Conservation (phyloP, 192 early-diverging fungal species). For the Radiomyces spectabilis region DNA sequence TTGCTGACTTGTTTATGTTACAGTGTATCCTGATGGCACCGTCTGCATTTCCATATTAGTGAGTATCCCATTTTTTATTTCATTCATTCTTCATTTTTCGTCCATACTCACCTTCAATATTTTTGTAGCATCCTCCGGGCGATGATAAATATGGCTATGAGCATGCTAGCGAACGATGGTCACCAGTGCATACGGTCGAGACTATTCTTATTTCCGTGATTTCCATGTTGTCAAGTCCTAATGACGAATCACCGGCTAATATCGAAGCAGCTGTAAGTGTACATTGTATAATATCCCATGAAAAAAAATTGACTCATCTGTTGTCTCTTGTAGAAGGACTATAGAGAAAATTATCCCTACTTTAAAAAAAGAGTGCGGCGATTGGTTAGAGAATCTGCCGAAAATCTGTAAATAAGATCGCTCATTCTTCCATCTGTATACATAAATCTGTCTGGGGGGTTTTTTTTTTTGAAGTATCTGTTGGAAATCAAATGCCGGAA, state of each 20-base stretch:
- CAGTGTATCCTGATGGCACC: slow-evolving; percentile 80
- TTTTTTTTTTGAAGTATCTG: no score
- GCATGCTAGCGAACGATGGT: slow-evolving; percentile 84
- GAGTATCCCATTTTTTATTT: slow-evolving; percentile 8
- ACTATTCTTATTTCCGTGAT: slow-evolving; percentile 87
- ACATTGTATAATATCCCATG: background rate
- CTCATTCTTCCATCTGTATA: no score
- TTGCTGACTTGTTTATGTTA: background rate
- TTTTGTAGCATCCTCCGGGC: slow-evolving; percentile 56
- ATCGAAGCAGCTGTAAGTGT: slow-evolving; percentile 82
- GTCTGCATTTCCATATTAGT: slow-evolving; percentile 98
- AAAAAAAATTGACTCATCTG: background rate
- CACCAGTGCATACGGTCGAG: slow-evolving; percentile 93
- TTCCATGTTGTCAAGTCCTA: slow-evolving; percentile 86
- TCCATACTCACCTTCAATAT: background rate
- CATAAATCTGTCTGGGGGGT: no score
- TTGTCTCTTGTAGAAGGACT: slow-evolving; percentile 54
- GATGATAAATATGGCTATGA: slow-evolving; percentile 93
- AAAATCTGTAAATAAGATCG: slow-evolving; percentile 28
- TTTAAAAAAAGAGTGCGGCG: slow-evolving; percentile 77
- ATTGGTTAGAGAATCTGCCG: slow-evolving; percentile 42
- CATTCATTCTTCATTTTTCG: background rate
- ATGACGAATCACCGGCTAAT: slow-evolving; percentile 94
- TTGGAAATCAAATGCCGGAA: no score
- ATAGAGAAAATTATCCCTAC: slow-evolving; percentile 55